phyloP scores from a whole-genome alignment of 2,329 filamentous ascomycete genomes.

The Colletotrichum caudatum region DNA sequence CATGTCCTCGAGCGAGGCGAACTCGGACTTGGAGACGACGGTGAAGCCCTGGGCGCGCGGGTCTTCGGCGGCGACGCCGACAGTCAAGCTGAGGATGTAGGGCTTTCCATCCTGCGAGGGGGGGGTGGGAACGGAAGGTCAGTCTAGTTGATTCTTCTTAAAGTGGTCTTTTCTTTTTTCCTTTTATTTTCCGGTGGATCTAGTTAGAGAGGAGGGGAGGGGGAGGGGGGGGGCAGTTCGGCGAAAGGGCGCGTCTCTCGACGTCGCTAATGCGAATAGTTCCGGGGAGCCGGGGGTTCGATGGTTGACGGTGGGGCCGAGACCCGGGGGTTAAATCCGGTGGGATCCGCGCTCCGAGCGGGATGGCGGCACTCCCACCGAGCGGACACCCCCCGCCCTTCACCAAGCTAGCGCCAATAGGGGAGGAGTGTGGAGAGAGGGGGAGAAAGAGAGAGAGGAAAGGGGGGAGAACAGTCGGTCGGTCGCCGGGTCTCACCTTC shows the following conservation, averaged over 20 bases:
- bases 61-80: conserved; percentile 66
- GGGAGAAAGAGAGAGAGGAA: not conserved
- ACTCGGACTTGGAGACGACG: conserved; percentile 71
- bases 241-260: not conserved
- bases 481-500: conserved; percentile 52
- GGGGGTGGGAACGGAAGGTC: not conserved
- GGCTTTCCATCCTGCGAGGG: conserved; percentile 73
- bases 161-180: not conserved
- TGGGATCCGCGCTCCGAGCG: not conserved
- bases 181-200: not conserved
- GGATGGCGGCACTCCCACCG: not conserved
- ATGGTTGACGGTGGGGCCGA: conserved; percentile 2
- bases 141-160: not conserved
- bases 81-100: conserved; percentile 72
- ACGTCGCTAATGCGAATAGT: not conserved
- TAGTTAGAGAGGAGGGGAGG: too few species aligned
- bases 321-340: not conserved
- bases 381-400: not conserved
- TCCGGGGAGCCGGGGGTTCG: not conserved
- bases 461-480: not conserved
- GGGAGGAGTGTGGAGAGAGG: too few species aligned
- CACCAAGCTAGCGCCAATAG: too few species aligned
- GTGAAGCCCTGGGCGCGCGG: conserved; percentile 75
- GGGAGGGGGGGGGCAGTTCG: too few species aligned
- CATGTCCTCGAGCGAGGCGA: conserved; percentile 75